Base-by-base conservation (phyloP, 495 filamentous ascomycete genomes). In the Xylaria longipes region DNA sequence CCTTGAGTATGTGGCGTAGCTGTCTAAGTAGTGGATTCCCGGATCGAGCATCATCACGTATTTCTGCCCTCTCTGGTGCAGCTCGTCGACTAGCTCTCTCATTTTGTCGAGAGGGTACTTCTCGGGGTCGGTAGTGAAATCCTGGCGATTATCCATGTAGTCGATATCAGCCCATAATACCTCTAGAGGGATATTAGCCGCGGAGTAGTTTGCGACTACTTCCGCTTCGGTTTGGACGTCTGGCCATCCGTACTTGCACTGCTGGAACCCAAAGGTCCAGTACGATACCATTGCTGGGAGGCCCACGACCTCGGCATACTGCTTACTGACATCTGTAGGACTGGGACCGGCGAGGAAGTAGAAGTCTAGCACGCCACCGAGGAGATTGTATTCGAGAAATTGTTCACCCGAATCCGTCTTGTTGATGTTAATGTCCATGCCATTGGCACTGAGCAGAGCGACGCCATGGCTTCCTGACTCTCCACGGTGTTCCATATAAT, bases 21-120 rank as follows among this genome's bases (percentile, higher is more conserved):
- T 81, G 46, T 86, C 81, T 71, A 87, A 87, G 27, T 66, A 72
- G 8, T 87, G 87, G 68, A 94, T 88, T 15, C 93, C 92, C 6
- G 93, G 93, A 75, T 97, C 93, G 17, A 97, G 91, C 92, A 96
- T 96, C 61, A 95, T 84, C 62, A 94, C 88, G 74, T 95, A 94
- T 61, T 93, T 86, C 76, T 95, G 94, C 37, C 92, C 73, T 73
- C 91, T 86, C 41, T 79, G 76, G 78, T 97, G 94, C 0, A 97
- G 84, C 72, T 92, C 86, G 39, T 83, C 81, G 56, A 95, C 88
- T 8, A 95, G 76, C 68, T 89, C 85, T 22, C 88, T 88, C 83
- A 94, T 86, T 71, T 86, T 88, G 3, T 86, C 73, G 3, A 94
- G 70, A 0, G 92, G 90, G 79, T 93, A 97, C 20, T 91, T 84